Percentiles rank a stretch among this genome's conserved stretches.
Evolutionary conservation across 495 filamentous ascomycete species (phyloP).

Genomic region (Lepidopterella palustris): DNA sequence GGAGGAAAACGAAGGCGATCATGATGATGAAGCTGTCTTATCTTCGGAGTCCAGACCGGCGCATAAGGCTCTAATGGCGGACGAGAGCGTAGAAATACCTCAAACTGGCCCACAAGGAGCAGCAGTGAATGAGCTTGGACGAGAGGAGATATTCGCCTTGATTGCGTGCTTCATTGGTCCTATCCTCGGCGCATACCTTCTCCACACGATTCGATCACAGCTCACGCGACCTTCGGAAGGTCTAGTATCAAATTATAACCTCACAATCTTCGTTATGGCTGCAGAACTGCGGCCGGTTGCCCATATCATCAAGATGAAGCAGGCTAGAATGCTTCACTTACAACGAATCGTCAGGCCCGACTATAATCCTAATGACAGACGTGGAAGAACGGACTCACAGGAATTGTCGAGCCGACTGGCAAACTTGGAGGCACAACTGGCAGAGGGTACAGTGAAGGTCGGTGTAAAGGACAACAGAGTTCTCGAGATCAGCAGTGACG

Average conservation of each 20-base stretch:
- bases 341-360: constrained; percentile 62
- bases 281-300: constrained; percentile 76
- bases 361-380: constrained; percentile 34
- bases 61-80: constrained; percentile 29
- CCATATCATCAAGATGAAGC: constrained; percentile 74
- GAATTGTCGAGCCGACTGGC: constrained; percentile 60
- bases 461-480: constrained; percentile 29
- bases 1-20: constrained; percentile 36
- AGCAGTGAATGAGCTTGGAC: constrained; percentile 13
- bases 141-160: constrained; percentile 59
- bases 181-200: constrained; percentile 65
- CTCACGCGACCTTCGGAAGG: constrained; percentile 79
- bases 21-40: constrained; percentile 31
- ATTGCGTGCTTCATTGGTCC: constrained; percentile 74
- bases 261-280: constrained; percentile 88
- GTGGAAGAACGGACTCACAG: constrained; percentile 43
- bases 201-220: constrained; percentile 67
- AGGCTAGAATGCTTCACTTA: constrained; percentile 72
- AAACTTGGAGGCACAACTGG: constrained; percentile 59
- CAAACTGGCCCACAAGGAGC: constrained; percentile 10
- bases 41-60: constrained; percentile 5
- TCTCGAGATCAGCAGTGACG: constrained; percentile 51
- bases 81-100: not conserved
- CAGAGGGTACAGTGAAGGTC: constrained; percentile 34
- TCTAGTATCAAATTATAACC: constrained; percentile 82